Percentiles rank a stretch among this genome's conserved stretches.
These are phyloP conservation scores for Dothiorella sarmentorum DNA, from an alignment of 2,329 filamentous ascomycete genomes.

Conservation along the genomic window DNA sequence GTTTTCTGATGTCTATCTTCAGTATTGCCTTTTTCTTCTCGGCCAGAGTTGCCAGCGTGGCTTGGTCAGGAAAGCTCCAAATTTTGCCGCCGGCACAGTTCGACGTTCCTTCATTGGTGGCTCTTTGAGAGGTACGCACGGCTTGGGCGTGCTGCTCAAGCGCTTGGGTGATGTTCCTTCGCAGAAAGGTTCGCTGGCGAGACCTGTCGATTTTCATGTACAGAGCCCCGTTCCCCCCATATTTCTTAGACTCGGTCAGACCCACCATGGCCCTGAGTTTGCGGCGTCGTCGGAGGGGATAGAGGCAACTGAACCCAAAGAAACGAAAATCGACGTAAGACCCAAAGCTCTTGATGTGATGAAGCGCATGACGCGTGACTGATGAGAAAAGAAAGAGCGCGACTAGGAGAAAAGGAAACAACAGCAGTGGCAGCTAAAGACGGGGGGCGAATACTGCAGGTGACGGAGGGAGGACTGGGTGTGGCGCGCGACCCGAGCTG, in stretches of 20 bases:
- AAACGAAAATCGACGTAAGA: neutral
- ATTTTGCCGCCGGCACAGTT: neutral
- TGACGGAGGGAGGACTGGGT: neutral
- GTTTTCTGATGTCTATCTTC: slow-evolving; percentile 19
- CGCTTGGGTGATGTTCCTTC: slow-evolving; percentile 26
- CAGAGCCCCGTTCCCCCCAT: slow-evolving; percentile 27
- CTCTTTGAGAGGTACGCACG: slow-evolving; percentile 7
- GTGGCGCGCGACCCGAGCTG: neutral
- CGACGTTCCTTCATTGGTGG: neutral
- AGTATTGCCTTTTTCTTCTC: slow-evolving; percentile 20
- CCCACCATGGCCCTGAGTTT: slow-evolving; percentile 27
- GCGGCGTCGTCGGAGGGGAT: neutral
- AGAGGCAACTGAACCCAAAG: neutral
- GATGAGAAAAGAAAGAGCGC: neutral
- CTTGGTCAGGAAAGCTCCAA: slow-evolving; percentile 29
- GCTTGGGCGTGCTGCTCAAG: slow-evolving; percentile 24
- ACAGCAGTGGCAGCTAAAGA: neutral
- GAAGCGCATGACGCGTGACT: slow-evolving; percentile 15
- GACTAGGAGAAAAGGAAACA: neutral
- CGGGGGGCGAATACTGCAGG: neutral
- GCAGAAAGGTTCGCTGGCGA: slow-evolving; percentile 26
- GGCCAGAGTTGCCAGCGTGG: slow-evolving; percentile 27
- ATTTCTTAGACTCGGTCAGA: slow-evolving; percentile 20
- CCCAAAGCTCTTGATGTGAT: neutral
- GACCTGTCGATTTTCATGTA: slow-evolving; percentile 27